Percentiles rank a stretch among this genome's conserved stretches.
Conservation (phyloP, 2,329 filamentous ascomycete genomes). For the Coleophoma crateriformis region DNA sequence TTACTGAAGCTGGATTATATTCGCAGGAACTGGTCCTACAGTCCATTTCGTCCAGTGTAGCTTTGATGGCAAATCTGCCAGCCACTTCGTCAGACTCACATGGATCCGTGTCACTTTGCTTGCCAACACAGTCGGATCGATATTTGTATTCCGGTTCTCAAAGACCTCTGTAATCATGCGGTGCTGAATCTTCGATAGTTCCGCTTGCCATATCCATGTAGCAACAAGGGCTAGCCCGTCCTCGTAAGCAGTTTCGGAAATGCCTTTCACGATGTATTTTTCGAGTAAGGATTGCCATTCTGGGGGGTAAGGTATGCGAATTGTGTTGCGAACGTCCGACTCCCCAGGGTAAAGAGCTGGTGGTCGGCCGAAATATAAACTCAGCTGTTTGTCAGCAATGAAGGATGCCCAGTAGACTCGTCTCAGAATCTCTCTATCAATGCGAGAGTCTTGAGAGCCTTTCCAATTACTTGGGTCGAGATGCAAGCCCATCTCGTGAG, state of each 20-base stretch:
- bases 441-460: conserved; percentile 29
- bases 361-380: conserved; percentile 44
- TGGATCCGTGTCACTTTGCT: conserved; percentile 40
- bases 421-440: conserved; percentile 41
- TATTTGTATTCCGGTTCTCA: conserved; percentile 38
- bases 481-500: conserved; percentile 47
- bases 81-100: conserved; percentile 39
- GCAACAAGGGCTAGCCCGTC: conserved; percentile 38
- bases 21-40: conserved; percentile 37
- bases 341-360: conserved; percentile 43
- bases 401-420: conserved; percentile 47
- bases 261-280: conserved; percentile 38
- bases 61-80: conserved; percentile 37
- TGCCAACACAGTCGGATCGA: conserved; percentile 34
- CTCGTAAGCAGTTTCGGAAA: conserved; percentile 39
- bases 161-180: conserved; percentile 44
- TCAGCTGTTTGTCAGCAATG: conserved; percentile 43
- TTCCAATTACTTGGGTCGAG: conserved; percentile 46
- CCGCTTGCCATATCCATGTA: conserved; percentile 40
- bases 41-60: conserved; percentile 48
- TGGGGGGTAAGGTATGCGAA: conserved; percentile 41
- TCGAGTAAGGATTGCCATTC: conserved; percentile 42
- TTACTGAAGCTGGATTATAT: conserved; percentile 41
- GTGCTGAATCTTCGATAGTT: conserved; percentile 43
- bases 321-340: conserved; percentile 42